Evolutionary conservation across 2,329 filamentous ascomycete species (phyloP), one percentile per base, ranked within the genome.

Genomic region (Pseudohalonectria lignicola): DNA sequence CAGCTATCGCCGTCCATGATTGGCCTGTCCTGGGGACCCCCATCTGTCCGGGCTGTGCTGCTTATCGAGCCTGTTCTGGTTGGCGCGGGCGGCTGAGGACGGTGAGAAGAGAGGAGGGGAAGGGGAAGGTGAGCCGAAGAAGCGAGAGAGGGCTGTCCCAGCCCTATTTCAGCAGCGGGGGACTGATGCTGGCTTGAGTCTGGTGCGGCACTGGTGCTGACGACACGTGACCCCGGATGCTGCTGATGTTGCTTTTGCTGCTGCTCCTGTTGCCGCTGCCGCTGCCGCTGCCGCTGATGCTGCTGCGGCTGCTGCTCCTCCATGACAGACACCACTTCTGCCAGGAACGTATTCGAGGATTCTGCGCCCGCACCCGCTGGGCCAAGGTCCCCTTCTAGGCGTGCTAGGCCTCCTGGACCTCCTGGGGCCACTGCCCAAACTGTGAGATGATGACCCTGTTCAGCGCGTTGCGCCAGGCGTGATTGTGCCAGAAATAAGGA

Each of bases 141-240:
- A 26, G 23, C 23, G 23, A 26, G 23, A 26, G 12, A 20, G 25
- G 41, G 25, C 39, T 37, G 18, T 16, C 21, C 26, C 31, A 41
- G 34, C 41, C 40, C 23, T 18, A 37, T 35, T 34, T 36, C 39
- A 15, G 36, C 21, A 25, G 46, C 42, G 32, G 42, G 40, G 41
- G 41, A 30, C 13, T 36, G 36, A 36, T 43, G 39, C 31, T 38
- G 38, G 41, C 36, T 41, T 26, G 32, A 34, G 37, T 29, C 42
- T 36, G 42, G 34, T 29, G 39, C 31, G 34, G 36, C 31, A 21
- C 21, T 33, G 37, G 37, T 51, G 50, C 49, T 54, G 46, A 53
- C 47, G 39, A 45, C 51, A 54, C 48, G 52, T 54, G 52, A 54
- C 43, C 20, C 16, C 11, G 19, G 7, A 9, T 32, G 20, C 13